Conservation (phyloP, 2,329 filamentous ascomycete genomes). For the Neofusicoccum cordaticola region DNA sequence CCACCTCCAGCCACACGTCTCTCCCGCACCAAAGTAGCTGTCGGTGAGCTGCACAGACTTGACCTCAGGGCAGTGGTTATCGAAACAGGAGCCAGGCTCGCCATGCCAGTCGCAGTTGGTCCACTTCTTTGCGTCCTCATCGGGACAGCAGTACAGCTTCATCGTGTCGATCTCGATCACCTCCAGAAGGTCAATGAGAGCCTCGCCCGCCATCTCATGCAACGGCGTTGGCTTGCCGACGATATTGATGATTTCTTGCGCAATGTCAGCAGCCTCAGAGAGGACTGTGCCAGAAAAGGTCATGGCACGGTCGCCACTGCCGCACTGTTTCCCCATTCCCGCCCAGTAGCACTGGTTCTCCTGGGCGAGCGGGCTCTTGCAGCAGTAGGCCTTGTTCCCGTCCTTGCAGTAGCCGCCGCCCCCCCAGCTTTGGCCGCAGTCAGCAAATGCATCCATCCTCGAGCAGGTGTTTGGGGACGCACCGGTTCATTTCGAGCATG, state of each 20-base stretch:
- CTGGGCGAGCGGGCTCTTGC: slow-evolving; percentile 19
- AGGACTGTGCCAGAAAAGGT: slow-evolving; percentile 17
- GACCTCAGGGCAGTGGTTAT: slow-evolving; percentile 31
- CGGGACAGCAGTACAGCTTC: slow-evolving; percentile 30
- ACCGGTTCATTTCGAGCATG: not conserved
- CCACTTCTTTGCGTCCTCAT: slow-evolving; percentile 27
- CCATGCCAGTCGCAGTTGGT: slow-evolving; percentile 39
- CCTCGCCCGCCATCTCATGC: slow-evolving; percentile 14
- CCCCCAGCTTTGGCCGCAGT: not conserved
- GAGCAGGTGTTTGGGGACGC: no score
- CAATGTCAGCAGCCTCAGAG: not conserved
- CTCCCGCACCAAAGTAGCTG: slow-evolving; percentile 26
- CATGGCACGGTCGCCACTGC: slow-evolving; percentile 29
- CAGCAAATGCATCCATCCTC: no score
- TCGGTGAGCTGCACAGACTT: slow-evolving; percentile 29
- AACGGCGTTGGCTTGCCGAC: not conserved
- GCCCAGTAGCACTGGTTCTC: slow-evolving; percentile 24
- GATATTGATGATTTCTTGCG: not conserved
- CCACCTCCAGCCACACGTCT: slow-evolving; percentile 20
- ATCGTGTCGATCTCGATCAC: not conserved
- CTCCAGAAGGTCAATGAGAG: slow-evolving; percentile 21
- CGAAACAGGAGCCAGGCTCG: slow-evolving; percentile 34
- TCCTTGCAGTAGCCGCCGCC: not conserved
- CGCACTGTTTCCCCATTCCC: slow-evolving; percentile 29
- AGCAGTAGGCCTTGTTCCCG: not conserved